A percentile compares a stretch with the other conserved stretches of the same genome.
These are phyloP conservation scores for Candida yuanshanica DNA, from an alignment of 805 yeast genomes.

Conservation along the genomic window DNA sequence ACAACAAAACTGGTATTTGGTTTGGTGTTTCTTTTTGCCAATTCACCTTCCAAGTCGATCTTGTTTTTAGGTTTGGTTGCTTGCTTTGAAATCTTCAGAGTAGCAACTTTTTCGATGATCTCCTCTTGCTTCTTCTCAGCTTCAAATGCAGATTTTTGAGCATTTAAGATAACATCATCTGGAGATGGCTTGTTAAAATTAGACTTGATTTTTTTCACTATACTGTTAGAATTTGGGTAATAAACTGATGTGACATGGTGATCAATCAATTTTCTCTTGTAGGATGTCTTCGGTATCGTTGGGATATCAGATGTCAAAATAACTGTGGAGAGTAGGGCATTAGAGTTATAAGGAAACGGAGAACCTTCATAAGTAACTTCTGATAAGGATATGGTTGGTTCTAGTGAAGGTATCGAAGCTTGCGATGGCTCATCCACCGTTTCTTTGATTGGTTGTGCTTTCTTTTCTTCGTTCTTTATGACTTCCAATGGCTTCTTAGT, in stretches of 20 bases:
- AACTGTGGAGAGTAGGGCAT: neutral
- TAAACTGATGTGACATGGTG: slow-evolving; percentile 26
- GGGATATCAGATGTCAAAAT: neutral
- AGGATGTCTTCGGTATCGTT: neutral
- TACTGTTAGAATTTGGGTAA: slow-evolving; percentile 32
- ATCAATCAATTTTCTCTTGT: slow-evolving; percentile 22
- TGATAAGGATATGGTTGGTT: neutral
- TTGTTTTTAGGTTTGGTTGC: slow-evolving; percentile 19
- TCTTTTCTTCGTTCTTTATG: neutral
- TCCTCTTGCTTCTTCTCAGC: slow-evolving; percentile 27
- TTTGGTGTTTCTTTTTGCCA: slow-evolving; percentile 75
- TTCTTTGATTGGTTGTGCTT: neutral
- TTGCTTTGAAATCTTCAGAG: slow-evolving; percentile 16
- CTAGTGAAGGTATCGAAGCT: neutral
- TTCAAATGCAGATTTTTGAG: slow-evolving; percentile 46
- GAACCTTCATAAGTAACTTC: slow-evolving; percentile 1
- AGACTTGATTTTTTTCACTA: slow-evolving; percentile 34
- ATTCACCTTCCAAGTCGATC: slow-evolving; percentile 22
- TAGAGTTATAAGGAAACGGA: slow-evolving; percentile 1
- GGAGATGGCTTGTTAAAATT: slow-evolving; percentile 74
- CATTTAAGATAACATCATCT: slow-evolving; percentile 62
- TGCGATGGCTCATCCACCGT: neutral
- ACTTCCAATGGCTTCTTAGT: neutral
- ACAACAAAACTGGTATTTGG: slow-evolving; percentile 97
- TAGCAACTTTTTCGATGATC: slow-evolving; percentile 16